Evolutionary conservation across 257 asterid genomes (phyloP).

Genomic region (Penstemon eatonii): DNA sequence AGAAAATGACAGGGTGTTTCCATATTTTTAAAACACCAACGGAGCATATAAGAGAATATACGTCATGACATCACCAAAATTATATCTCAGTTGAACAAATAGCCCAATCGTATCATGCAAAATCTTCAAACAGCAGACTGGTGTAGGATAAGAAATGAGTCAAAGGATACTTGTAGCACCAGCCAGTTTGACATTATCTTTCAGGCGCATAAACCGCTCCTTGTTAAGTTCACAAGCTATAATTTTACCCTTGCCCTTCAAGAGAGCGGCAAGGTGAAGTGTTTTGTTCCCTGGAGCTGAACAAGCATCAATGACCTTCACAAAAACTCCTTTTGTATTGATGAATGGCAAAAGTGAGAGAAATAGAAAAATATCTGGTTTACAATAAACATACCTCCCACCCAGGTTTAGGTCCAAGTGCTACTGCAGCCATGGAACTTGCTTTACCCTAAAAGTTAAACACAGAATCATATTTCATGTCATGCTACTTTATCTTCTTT

Average conservation of each 20-base stretch:
- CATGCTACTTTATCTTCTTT: slow-evolving; percentile 13
- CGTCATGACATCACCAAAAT: neutral
- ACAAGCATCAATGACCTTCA: slow-evolving; percentile 96
- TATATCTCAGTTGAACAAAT: neutral
- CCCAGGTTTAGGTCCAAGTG: slow-evolving; percentile 80
- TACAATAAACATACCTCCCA: slow-evolving; percentile 59
- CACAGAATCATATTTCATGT: neutral
- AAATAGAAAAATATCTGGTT: neutral
- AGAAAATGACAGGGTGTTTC: neutral
- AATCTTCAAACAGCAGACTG: neutral
- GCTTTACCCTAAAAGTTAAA: slow-evolving; percentile 71
- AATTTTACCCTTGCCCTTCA: slow-evolving; percentile 79
- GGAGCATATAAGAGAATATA: neutral
- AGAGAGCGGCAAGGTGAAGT: slow-evolving; percentile 86
- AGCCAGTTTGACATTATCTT: slow-evolving; percentile 58
- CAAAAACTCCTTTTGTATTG: slow-evolving; percentile 24
- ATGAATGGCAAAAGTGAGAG: slow-evolving; percentile 22
- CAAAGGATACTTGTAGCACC: slow-evolving; percentile 86
- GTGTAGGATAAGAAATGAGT: slow-evolving; percentile 11
- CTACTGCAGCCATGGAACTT: slow-evolving; percentile 88
- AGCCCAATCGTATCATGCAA: neutral
- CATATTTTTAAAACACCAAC: neutral
- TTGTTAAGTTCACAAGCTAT: slow-evolving; percentile 89
- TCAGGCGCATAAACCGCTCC: slow-evolving; percentile 66
- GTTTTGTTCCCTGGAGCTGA: slow-evolving; percentile 98